Base-by-base conservation (phyloP, 75 land plant genomes). In the Selaginella tamariscina region DNA sequence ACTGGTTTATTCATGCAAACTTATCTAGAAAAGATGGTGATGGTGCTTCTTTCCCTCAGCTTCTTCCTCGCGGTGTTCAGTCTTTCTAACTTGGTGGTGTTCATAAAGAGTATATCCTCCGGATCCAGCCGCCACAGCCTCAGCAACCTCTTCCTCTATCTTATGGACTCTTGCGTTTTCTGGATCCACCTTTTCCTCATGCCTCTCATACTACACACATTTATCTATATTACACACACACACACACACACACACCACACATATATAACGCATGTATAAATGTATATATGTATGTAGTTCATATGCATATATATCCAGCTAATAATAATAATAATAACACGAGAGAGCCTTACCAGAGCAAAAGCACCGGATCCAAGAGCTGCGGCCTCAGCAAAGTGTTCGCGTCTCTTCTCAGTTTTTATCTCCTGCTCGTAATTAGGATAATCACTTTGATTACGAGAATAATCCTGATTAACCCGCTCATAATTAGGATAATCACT, bases 291-390 rank as follows among this genome's bases (percentile, higher is more conserved):
- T n/a, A n/a, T n/a, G n/a, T n/a, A n/a, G n/a, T n/a, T n/a, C n/a
- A n/a, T n/a, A n/a, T n/a, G n/a, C n/a, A n/a, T n/a, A n/a, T n/a
- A n/a, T n/a, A n/a, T n/a, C n/a, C n/a, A n/a, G n/a, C n/a, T n/a
- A n/a, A n/a, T n/a, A n/a, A n/a, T n/a, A n/a, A n/a, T 23, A n/a
- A n/a, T n/a, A 8, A 21, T 29, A 1, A 8, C 60, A 70, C 56
- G 9, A 0, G 24, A 54, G 24, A 30, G n/a, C n/a, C 29, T 39
- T 72, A 83, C 88, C 79, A 82, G 24, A 27, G 88, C 88, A 68
- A 44, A 81, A 32, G 78, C 83, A 27, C 79, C 88, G 15, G 83
- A 79, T 28, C 78, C 85, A 13, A 54, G 74, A 33, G 77, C 71
- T 0, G 76, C 85, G 13, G 77, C 62, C 72, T 72, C 77, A 22